These are phyloP conservation scores for Abrus precatorius DNA, from an alignment of 306 rosid genomes.

Conservation along the genomic window DNA sequence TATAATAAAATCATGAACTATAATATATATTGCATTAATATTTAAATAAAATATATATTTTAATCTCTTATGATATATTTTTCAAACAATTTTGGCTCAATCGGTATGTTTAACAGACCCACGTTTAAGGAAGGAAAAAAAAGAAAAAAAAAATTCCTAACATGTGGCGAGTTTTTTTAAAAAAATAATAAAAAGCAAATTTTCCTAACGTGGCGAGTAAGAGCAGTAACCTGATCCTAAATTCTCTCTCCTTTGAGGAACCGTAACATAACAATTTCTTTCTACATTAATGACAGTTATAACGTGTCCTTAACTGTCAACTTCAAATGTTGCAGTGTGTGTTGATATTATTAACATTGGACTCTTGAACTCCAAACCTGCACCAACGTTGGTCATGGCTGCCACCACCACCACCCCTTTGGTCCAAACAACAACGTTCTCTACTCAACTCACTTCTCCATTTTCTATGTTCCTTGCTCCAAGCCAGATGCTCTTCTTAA, in stretches of 20 bases:
- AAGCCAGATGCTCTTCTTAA: neutral
- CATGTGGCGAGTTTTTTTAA: no score
- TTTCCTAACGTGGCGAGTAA: neutral
- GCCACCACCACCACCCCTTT: neutral
- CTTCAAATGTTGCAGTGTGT: neutral
- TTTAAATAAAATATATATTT: no score
- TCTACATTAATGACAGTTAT: neutral
- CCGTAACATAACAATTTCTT: neutral
- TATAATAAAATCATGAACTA: no score
- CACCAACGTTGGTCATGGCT: neutral
- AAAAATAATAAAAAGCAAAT: no score
- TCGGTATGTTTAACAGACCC: no score
- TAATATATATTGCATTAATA: no score
- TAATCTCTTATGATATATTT: no score
- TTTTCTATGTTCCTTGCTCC: neutral
- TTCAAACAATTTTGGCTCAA: no score
- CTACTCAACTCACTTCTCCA: neutral
- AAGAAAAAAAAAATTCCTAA: no score
- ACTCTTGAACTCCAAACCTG: neutral
- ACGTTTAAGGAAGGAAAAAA: no score
- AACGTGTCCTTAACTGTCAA: neutral
- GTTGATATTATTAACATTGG: neutral
- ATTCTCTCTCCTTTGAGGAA: slow-evolving; percentile 1
- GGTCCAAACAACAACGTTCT: slow-evolving; percentile 21
- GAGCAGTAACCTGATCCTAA: neutral